Base-by-base conservation (phyloP, 306 rosid genomes). In the Pueraria montana region DNA sequence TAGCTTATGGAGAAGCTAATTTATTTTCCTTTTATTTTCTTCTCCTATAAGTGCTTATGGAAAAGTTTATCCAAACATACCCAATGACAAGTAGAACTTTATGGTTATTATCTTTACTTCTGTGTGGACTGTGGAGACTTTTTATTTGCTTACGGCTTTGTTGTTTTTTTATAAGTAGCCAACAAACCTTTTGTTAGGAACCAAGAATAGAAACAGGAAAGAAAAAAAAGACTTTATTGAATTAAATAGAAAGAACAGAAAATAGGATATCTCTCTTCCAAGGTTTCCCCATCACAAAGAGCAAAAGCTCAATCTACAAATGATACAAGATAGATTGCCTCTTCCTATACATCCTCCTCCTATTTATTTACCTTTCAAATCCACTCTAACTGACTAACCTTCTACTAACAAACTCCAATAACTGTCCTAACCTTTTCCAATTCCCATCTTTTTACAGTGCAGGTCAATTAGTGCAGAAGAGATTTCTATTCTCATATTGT, bases 391-490 rank as follows among this genome's bases (percentile, higher is more conserved):
- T 30, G 21, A 14, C 43, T 63, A 16, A 63, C 23, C 23, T 27
- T 27, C 68, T 30, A 32, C 68, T 30, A 63, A 13, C 45, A 63
- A 64, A 17, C 71, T 64, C 36, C 71, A 64, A 64, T 34, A 7
- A 64, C 45, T 32, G 0, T 1, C 23, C 45, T 32, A 32, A 32
- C 71, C 17, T 3, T 8, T 64, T 64, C 24, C 71, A 32, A 7
- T 34, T 83, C 73, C 18, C 77, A 36, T 87, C 50, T 82, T 88
- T 64, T 76, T 79, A 89, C 99, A 96, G 98, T 86, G 93, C 92
- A 91, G 95, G 86, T 94, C 99, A 70, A 79, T 96, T 79, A 86
- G 90, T 66, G 85, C 50, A 86, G 89, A 92, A 83, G 97, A 89
- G 79, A 90, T 96, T 79, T 90, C 94, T 20, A 72, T 82, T 80